Evolutionary conservation across 371 early-diverging fungal genomes (phyloP), one percentile per base, ranked within the genome.

Genomic region (Syncephalastrum sp.): DNA sequence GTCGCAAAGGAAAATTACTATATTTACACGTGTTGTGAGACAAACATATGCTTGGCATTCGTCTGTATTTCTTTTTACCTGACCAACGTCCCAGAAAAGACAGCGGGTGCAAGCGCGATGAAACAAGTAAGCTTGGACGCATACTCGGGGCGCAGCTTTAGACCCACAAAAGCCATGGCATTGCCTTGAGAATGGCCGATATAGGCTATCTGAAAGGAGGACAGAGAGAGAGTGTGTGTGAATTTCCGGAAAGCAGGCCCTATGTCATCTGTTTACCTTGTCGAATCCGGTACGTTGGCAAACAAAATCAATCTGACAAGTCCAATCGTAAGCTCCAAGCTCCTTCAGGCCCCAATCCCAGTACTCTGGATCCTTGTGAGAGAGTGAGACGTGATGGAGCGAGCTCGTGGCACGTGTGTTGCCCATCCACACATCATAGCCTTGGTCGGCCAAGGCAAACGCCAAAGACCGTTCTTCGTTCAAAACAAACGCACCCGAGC

Each of bases 181-280:
- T 80, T 82, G 17, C 85, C 85, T 59, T 84, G 85, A 23, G 82
- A 82, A 56, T 82, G 82, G 2, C 85, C 85, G 57, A 84, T 74
- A 47, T 69, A 81, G 12, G 68, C 76, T 29, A 84, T 64, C 69
- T 78, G 49, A 16, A 46, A 33, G 7, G 38, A n/a, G 17, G 21
- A 45, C 14, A 44, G 3, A 53, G 3, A 19, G 38, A 12, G 21
- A n/a, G n/a, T n/a, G n/a, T n/a, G n/a, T n/a, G n/a, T n/a, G 15
- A 42, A 4, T 14, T 10, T 12, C 2, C 7, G n/a, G n/a, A 33
- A 33, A 12, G 10, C 2, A 33, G 38, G 7, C 10, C 2, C 12
- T 33, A 33, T 33, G 6, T 10, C 38, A 17, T 19, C 41, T 52
- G 15, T 42, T 41, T 59, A 74, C 72, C 64, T 61, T 76, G 1